These are phyloP conservation scores for Meyerozyma elateridarum DNA, from an alignment of 1,139 yeast genomes.

Conservation along the genomic window DNA sequence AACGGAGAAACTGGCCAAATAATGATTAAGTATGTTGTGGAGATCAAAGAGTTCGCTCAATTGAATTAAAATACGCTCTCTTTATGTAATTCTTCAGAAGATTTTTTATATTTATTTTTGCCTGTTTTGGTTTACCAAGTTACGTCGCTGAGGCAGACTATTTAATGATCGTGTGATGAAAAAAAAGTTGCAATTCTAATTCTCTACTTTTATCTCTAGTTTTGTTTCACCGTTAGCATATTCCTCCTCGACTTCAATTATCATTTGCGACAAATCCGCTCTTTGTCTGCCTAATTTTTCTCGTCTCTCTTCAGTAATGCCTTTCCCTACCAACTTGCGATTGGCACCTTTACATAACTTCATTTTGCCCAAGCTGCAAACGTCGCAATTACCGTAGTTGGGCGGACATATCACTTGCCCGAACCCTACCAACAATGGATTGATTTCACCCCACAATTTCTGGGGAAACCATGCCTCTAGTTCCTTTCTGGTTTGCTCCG, in stretches of 20 bases:
- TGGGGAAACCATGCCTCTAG: slow-evolving; percentile 73
- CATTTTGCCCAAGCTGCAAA: slow-evolving; percentile 55
- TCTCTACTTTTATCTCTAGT: too few relatives aligned
- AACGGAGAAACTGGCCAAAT: too few relatives aligned
- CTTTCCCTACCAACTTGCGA: slow-evolving; percentile 32
- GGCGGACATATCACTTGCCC: slow-evolving; percentile 89
- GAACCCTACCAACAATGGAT: slow-evolving; percentile 85
- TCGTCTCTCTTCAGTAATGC: slow-evolving; percentile 26
- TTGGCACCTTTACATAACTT: slow-evolving; percentile 53
- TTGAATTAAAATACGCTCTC: too few relatives aligned
- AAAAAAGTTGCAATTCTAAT: too few relatives aligned
- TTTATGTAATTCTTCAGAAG: too few relatives aligned
- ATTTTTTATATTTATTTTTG: too few relatives aligned
- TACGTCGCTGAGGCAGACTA: too few relatives aligned
- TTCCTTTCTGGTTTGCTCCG: slow-evolving; percentile 69
- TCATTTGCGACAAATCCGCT: slow-evolving; percentile 24
- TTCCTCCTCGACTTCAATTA: neutral
- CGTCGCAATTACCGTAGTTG: slow-evolving; percentile 63
- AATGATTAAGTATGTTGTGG: too few relatives aligned
- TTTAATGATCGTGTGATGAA: too few relatives aligned
- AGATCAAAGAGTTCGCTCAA: too few relatives aligned
- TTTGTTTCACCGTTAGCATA: too few relatives aligned
- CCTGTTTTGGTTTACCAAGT: too few relatives aligned
- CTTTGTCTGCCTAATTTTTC: slow-evolving; percentile 31
- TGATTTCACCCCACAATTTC: slow-evolving; percentile 75